These are phyloP conservation scores for Diaporthe destruens DNA, from an alignment of 2,329 filamentous ascomycete species.

Conservation along the genomic window DNA sequence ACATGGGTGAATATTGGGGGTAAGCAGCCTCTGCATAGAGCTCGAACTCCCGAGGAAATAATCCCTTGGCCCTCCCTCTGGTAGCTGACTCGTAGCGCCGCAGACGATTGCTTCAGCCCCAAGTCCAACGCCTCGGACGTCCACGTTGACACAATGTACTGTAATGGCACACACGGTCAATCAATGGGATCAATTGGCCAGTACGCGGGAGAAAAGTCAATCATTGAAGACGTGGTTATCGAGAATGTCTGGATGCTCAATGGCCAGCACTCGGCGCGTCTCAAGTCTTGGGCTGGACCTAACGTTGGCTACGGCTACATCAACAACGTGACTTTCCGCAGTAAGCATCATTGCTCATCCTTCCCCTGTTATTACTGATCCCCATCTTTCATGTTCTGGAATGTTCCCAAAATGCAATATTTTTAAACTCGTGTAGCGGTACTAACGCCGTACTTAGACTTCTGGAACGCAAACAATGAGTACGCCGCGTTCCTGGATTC, in stretches of 20 bases:
- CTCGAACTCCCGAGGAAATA: too few relatives aligned
- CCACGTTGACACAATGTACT: constrained; percentile 71
- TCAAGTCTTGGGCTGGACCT: constrained; percentile 72
- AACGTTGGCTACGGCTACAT: constrained; percentile 71
- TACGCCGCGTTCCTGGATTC: constrained; percentile 70
- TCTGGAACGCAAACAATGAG: constrained; percentile 70
- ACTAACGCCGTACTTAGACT: constrained; percentile 44
- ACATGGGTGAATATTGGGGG: constrained; percentile 67
- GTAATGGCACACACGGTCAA: constrained; percentile 68
- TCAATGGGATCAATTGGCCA: constrained; percentile 69
- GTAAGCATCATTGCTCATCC: constrained; percentile 46
- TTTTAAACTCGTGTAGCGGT: not conserved
- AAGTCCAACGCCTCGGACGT: constrained; percentile 71
- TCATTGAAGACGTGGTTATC: constrained; percentile 68
- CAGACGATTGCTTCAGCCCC: constrained; percentile 54
- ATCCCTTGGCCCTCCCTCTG: too few relatives aligned
- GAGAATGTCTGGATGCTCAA: constrained; percentile 70
- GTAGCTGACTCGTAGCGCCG: too few relatives aligned
- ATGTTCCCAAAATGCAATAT: not conserved
- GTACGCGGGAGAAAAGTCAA: constrained; percentile 65
- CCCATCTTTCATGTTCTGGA: not conserved
- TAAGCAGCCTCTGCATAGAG: constrained; percentile 49
- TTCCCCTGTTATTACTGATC: not conserved
- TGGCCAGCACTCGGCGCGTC: constrained; percentile 65
- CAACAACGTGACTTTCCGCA: constrained; percentile 72